Conservation (phyloP, 2,329 filamentous ascomycete genomes). For the Pleoardoris graminearum region DNA sequence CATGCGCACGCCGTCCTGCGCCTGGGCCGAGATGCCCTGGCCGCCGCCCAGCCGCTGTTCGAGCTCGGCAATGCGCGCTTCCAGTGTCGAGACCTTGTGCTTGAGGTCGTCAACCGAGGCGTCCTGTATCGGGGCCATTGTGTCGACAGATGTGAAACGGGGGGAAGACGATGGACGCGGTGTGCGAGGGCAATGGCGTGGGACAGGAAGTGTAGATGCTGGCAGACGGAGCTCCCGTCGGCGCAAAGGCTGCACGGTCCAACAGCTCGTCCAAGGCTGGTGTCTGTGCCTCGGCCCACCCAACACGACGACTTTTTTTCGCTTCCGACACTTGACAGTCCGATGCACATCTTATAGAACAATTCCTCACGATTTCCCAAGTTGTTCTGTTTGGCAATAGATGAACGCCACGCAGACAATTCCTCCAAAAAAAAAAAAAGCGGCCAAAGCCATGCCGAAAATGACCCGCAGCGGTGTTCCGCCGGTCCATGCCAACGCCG, state of each 20-base stretch:
- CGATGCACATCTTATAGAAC: no score
- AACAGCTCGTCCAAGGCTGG: neutral
- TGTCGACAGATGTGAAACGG: constrained; percentile 21
- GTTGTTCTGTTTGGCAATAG: no score
- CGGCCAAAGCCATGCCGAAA: neutral
- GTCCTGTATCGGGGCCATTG: constrained; percentile 88
- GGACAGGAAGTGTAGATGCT: constrained; percentile 12
- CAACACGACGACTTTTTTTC: neutral
- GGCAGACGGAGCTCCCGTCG: constrained; percentile 8
- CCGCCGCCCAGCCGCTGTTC: constrained; percentile 67
- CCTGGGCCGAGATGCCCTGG: constrained; percentile 38
- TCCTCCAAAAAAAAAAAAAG: no score
- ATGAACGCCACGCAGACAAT: no score
- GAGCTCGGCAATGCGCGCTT: constrained; percentile 82
- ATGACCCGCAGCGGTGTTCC: neutral
- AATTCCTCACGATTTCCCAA: no score
- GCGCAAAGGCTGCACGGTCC: constrained; percentile 9
- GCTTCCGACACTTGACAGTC: no score
- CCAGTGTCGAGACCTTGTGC: constrained; percentile 79
- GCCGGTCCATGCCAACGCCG: constrained; percentile 8
- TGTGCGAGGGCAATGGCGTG: constrained; percentile 20
- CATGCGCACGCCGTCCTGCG: constrained; percentile 78
- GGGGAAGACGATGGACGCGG: constrained; percentile 15
- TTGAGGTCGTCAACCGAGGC: constrained; percentile 79
- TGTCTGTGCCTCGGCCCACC: constrained; percentile 1